Percentiles rank a stretch among this genome's conserved stretches.
Evolutionary conservation across 768 basidiomycete species (phyloP).

Genomic region (Exidia glandulosa): DNA sequence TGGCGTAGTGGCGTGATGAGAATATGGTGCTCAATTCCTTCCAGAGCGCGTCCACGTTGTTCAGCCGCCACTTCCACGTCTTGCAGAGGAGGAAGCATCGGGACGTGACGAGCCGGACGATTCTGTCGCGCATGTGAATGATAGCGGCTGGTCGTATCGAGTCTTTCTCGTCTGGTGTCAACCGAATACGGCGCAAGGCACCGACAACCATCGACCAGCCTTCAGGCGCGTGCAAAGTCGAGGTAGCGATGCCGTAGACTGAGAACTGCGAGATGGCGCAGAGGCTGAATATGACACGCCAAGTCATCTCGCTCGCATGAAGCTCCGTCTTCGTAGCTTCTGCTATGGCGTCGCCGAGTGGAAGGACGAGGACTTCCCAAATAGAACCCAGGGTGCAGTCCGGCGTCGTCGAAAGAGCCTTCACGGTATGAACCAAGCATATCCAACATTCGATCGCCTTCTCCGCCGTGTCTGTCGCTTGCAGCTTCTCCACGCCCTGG

Average conservation of each 20-base stretch:
- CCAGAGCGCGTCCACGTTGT: conserved; percentile 46
- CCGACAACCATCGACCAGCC: conserved; percentile 56
- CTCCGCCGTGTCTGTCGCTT: conserved; percentile 24
- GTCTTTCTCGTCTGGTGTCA: conserved; percentile 35
- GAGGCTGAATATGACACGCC: conserved; percentile 57
- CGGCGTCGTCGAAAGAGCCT: conserved; percentile 12
- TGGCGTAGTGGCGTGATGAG: conserved; percentile 62
- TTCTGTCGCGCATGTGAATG: conserved; percentile 52
- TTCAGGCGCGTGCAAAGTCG: conserved; percentile 31
- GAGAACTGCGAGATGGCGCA: conserved; percentile 76
- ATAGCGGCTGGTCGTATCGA: conserved; percentile 20
- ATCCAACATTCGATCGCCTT: conserved; percentile 63
- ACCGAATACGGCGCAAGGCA: conserved; percentile 48
- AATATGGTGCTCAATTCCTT: conserved; percentile 61
- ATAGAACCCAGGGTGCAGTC: conserved; percentile 23
- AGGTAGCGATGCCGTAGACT: conserved; percentile 32
- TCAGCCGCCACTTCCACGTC: conserved; percentile 68
- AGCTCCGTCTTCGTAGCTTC: conserved; percentile 22
- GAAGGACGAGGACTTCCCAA: conserved; percentile 33
- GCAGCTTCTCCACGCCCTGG: conserved; percentile 13
- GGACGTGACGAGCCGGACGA: conserved; percentile 54
- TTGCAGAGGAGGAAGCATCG: conserved; percentile 65
- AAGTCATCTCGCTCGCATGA: conserved; percentile 53
- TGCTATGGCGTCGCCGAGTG: conserved; percentile 18
- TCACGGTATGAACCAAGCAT: conserved; percentile 49